These are phyloP conservation scores for Atkinsonella hypoxylon DNA, from an alignment of 2,329 filamentous ascomycete species.

Conservation along the genomic window DNA sequence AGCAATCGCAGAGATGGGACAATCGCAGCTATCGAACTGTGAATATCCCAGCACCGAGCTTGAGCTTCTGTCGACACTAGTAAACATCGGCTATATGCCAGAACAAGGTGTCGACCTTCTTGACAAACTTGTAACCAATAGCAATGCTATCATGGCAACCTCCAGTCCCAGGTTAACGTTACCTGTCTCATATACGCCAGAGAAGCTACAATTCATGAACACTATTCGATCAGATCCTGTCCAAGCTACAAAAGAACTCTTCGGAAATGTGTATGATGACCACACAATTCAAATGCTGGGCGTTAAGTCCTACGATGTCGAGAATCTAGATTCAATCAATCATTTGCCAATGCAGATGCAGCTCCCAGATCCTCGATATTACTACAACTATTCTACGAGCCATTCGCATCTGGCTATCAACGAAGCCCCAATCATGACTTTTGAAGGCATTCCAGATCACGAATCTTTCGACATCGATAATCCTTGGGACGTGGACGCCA, in stretches of 20 bases:
- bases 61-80: slow-evolving; percentile 14
- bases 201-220: slow-evolving; percentile 13
- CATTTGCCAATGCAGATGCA: slow-evolving; percentile 9
- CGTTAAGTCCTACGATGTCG: slow-evolving; percentile 8
- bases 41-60: slow-evolving; percentile 16
- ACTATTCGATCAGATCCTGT: slow-evolving; percentile 9
- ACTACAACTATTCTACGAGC: slow-evolving; percentile 8
- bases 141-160: slow-evolving; percentile 17
- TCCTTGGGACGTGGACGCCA: slow-evolving; percentile 13
- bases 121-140: slow-evolving; percentile 12
- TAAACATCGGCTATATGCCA: slow-evolving; percentile 16
- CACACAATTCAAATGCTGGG: slow-evolving; percentile 6
- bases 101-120: slow-evolving; percentile 13
- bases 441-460: slow-evolving; percentile 11
- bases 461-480: slow-evolving; percentile 13
- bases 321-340: slow-evolving; percentile 9
- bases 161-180: not conserved
- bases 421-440: slow-evolving; percentile 6
- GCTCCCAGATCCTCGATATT: slow-evolving; percentile 8
- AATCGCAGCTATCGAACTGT: slow-evolving; percentile 1
- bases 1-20: not conserved
- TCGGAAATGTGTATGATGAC: slow-evolving; percentile 9
- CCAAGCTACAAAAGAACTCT: slow-evolving; percentile 12
- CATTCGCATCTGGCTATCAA: slow-evolving; percentile 2
- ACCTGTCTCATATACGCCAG: slow-evolving; percentile 7